Conservation (phyloP, 352 stramenopile genomes). For the Phytopythium ostracodes region DNA sequence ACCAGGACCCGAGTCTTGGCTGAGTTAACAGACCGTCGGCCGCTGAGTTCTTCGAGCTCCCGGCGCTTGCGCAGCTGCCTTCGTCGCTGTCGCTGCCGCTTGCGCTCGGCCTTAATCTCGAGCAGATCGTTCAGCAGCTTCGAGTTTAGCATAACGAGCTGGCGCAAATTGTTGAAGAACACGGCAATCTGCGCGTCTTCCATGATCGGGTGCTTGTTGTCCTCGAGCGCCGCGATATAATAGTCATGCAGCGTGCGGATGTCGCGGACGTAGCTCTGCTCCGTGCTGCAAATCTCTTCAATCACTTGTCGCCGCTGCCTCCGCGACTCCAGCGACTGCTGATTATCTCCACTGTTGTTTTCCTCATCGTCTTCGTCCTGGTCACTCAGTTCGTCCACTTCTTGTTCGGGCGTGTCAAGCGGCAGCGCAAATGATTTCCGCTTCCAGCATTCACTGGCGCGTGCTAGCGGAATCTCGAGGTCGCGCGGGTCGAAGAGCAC, state of each 20-base stretch:
- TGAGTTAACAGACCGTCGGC: not conserved
- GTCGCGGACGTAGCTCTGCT: conserved; percentile 72
- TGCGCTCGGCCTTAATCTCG: conserved; percentile 43
- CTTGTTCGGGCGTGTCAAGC: conserved; percentile 16
- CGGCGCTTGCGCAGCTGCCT: conserved; percentile 1
- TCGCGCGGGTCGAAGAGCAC: conserved; percentile 55
- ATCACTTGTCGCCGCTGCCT: conserved; percentile 49
- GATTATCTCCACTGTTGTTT: conserved; percentile 19
- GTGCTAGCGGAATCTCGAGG: conserved; percentile 12
- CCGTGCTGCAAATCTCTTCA: conserved; percentile 76
- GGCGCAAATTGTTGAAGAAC: conserved; percentile 82
- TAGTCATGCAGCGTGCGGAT: conserved; percentile 74
- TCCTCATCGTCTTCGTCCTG: conserved; percentile 23
- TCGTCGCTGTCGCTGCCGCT: not conserved
- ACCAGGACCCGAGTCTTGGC: conserved; percentile 9
- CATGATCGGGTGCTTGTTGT: conserved; percentile 77
- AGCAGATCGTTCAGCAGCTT: conserved; percentile 72
- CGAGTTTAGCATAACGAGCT: conserved; percentile 84
- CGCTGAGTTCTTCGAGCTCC: not conserved
- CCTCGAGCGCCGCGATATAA: conserved; percentile 78
- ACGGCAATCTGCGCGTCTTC: conserved; percentile 82
- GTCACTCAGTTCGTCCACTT: conserved; percentile 21
- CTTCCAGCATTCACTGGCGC: conserved; percentile 12
- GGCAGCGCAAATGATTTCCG: conserved; percentile 16
- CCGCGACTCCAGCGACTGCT: conserved; percentile 17